Percentiles rank a stretch among this genome's conserved stretches.
Conservation (phyloP, 306 rosid genomes). For the Canavalia ensiformis region DNA sequence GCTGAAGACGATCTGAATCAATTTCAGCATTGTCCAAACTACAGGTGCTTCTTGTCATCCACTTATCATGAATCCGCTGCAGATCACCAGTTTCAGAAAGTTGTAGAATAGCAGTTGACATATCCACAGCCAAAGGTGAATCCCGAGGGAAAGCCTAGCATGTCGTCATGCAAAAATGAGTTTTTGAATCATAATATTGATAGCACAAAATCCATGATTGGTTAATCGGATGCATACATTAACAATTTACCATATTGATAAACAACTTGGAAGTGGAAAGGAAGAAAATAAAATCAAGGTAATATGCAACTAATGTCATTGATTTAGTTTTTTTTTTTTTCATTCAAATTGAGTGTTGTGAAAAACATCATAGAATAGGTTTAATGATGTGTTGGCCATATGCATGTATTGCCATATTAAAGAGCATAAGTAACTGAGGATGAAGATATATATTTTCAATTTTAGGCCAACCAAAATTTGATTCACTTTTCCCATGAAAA, state of each 20-base stretch:
- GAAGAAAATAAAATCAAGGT: constrained; percentile 28
- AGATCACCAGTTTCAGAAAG: constrained; percentile 95
- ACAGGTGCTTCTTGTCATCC: constrained; percentile 76
- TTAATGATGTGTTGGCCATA: constrained; percentile 16
- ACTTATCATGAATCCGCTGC: constrained; percentile 93
- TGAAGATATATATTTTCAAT: background rate
- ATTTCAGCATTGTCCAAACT: constrained; percentile 65
- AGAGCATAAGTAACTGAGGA: constrained; percentile 19
- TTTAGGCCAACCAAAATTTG: constrained; percentile 20
- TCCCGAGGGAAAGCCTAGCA: constrained; percentile 91
- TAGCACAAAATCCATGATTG: constrained; percentile 18
- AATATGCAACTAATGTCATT: constrained; percentile 16
- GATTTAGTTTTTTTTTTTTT: background rate
- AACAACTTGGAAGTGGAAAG: constrained; percentile 4
- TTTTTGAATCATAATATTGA: background rate
- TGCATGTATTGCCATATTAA: constrained; percentile 9
- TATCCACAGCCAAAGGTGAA: constrained; percentile 86
- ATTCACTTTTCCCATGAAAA: background rate
- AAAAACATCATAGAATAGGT: constrained; percentile 2
- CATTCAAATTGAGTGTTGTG: constrained; percentile 21
- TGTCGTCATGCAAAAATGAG: background rate
- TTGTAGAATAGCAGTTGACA: constrained; percentile 94
- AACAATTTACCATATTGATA: constrained; percentile 19
- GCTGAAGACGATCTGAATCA: constrained; percentile 79
- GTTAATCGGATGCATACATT: background rate